Evolutionary conservation across 2,329 filamentous ascomycete genomes (phyloP), one percentile per base, ranked within the genome.

Genomic region (Pezicula carpinea): DNA sequence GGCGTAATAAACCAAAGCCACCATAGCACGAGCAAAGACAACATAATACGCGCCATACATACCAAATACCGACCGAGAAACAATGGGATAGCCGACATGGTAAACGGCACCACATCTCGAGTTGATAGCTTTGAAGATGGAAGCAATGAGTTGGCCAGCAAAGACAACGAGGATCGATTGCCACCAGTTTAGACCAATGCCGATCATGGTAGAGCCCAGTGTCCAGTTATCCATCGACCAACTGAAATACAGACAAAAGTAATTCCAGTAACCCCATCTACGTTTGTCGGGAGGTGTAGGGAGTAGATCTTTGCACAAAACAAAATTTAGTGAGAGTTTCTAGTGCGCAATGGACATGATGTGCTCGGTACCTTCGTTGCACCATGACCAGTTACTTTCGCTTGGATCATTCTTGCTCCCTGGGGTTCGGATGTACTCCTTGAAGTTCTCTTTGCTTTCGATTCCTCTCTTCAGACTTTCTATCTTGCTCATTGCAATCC

Each of bases 31-130:
- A 7, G 67, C 66, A 22, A 62, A 58, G 13, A 73, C 68, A 46
- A 68, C 68, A 49, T 70, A 72, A 55, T 69, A 72, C 6, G 63
- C 60, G 10, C 68, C 69, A 49, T 59, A 69, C 61, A 69, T 69
- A 47, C 69, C 69, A 49, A 69, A 69, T 8, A 67, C 65, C 5
- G 58, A 59, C n/a, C 69, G 58, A 17, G 59, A 59, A 15, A 69
- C 59, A 14, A 64, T 59, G 1, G 67, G 66, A 43, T 64, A 69
- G 5, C 63, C 65, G 18, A 67, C 51, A 50, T 69, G 66, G 48
- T 70, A 69, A 13, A 63, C 58, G 3, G 56, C 60, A 6, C 65
- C 65, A 36, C 59, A 61, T 18, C 67, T 60, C 11, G 66, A 66
- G 57, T 70, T 70, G 57, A 69, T 64, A 43, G 65, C 58, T 60